phyloP scores from a whole-genome alignment of 768 basidiomycete genomes.

The Leccinum imitatum region DNA sequence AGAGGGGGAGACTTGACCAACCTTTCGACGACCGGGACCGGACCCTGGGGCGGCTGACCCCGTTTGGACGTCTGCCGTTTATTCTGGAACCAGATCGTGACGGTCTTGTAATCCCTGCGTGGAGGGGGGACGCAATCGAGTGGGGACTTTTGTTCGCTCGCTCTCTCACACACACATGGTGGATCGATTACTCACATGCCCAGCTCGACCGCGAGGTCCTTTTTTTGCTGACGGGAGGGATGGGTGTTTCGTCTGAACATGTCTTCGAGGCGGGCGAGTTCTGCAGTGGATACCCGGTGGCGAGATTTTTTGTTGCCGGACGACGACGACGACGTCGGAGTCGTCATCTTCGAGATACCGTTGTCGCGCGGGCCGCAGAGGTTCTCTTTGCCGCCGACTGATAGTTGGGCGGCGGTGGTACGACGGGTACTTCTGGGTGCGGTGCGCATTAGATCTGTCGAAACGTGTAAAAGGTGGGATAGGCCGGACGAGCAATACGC shows the following conservation, averaged over 20 bases:
- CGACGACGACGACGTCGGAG: background rate
- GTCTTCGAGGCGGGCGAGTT: constrained; percentile 29
- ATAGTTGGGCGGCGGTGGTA: constrained; percentile 8
- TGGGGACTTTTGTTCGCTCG: background rate
- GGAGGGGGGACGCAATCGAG: background rate
- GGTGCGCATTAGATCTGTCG: constrained; percentile 24
- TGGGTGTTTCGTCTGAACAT: constrained; percentile 30
- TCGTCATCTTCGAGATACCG: background rate
- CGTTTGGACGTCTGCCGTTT: constrained; percentile 59
- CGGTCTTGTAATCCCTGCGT: constrained; percentile 42
- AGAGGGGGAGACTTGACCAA: background rate
- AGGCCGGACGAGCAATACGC: constrained; percentile 9
- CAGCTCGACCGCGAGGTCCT: constrained; percentile 27
- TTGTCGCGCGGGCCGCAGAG: background rate
- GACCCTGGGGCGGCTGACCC: constrained; percentile 8
- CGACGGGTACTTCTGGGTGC: constrained; percentile 30
- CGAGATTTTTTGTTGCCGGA: constrained; percentile 29
- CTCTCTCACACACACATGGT: background rate
- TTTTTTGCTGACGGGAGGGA: constrained; percentile 31
- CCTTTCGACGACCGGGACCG: background rate
- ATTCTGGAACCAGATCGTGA: constrained; percentile 84
- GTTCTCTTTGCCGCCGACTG: constrained; percentile 17
- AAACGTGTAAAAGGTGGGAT: constrained; percentile 17
- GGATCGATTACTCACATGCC: constrained; percentile 25
- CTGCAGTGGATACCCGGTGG: constrained; percentile 37